Base-by-base conservation (phyloP, 2,329 filamentous ascomycete species). In the Tolypocladium amazonense region DNA sequence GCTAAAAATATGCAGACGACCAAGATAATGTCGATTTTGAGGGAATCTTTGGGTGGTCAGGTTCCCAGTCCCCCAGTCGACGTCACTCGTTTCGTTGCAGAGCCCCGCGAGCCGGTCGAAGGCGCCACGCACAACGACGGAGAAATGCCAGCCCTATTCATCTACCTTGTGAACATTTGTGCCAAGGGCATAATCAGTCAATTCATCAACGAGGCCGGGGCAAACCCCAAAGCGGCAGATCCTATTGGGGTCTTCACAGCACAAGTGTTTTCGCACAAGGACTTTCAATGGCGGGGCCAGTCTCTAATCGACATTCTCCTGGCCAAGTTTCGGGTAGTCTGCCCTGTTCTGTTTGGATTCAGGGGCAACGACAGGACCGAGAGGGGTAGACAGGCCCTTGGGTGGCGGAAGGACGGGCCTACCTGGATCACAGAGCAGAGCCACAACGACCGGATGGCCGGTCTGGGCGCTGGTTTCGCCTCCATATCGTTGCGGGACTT, bases 321-420 rank as follows among this genome's bases (percentile, higher is more conserved):
- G 67, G 79, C 92, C 59, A 97, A 97, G 72, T 89, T 90, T 68
- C 86, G 92, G 61, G 79, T 89, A 20, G 80, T 84, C 4, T 96
- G 91, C 67, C 93, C 94, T 0, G 87, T 92, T 1, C 78, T 99
- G 0, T 97, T 95, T 70, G 93, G 93, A 23, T 84, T 92, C 64
- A 81, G 84, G 52, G 92, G 90, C 30, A 85, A 79, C 62, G 90
- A 96, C 70, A 86, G 81, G 62, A 95, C 87, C 0, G 81, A 85
- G 54, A 77, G 79, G 14, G 91, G 90, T 1, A 82, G 87, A 15
- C 65, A 73, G 23, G 80, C 82, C n/a, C 73, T 96, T 2, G 91
- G 90, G 0, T 96, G 91, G 90, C 82, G 79, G 72, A 84, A 79
- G 64, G 81, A 85, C 15, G 79, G 76, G 11, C 79, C 80, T 7